phyloP scores from a whole-genome alignment of 1,284 basidiomycete genomes.

The Cryptococcus floricola region DNA sequence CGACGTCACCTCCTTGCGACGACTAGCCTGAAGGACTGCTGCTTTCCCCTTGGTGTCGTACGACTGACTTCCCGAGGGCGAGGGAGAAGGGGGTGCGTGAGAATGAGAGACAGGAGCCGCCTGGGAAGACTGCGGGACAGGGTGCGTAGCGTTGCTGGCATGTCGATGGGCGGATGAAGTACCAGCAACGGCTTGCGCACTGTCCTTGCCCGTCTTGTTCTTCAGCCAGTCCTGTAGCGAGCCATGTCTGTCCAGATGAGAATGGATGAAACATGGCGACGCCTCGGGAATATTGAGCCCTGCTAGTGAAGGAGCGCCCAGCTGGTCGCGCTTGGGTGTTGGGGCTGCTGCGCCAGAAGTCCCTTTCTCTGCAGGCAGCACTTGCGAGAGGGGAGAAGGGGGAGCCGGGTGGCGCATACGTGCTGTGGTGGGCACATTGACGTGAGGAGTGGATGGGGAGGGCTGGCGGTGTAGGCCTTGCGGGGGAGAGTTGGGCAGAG shows the following conservation, averaged over 20 bases:
- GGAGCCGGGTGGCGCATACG: constrained; percentile 30
- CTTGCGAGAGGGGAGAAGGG: constrained; percentile 33
- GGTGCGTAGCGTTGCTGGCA: constrained; percentile 10
- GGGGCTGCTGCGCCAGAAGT: not conserved
- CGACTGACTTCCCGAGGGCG: constrained; percentile 5
- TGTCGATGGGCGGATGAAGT: constrained; percentile 1
- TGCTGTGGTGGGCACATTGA: constrained; percentile 17
- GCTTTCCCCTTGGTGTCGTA: constrained; percentile 1
- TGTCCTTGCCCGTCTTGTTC: constrained; percentile 7
- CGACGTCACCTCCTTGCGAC: constrained; percentile 7
- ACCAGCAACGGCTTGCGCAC: not conserved
- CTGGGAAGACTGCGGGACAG: constrained; percentile 7
- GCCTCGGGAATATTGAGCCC: constrained; percentile 6
- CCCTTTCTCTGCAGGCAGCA: constrained; percentile 13
- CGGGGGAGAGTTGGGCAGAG: not conserved
- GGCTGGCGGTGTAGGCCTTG: constrained; percentile 3
- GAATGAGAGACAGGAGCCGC: not conserved
- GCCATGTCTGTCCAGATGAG: constrained; percentile 47
- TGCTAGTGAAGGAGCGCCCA: not conserved
- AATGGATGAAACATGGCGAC: constrained; percentile 51
- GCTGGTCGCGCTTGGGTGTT: constrained; percentile 3
- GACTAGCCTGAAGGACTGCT: constrained; percentile 10
- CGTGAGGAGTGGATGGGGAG: not conserved
- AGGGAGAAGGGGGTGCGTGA: constrained; percentile 1
- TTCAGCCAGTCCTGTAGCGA: constrained; percentile 46